Base-by-base conservation (phyloP, 345 rosid species). In the Isatis tinctoria region DNA sequence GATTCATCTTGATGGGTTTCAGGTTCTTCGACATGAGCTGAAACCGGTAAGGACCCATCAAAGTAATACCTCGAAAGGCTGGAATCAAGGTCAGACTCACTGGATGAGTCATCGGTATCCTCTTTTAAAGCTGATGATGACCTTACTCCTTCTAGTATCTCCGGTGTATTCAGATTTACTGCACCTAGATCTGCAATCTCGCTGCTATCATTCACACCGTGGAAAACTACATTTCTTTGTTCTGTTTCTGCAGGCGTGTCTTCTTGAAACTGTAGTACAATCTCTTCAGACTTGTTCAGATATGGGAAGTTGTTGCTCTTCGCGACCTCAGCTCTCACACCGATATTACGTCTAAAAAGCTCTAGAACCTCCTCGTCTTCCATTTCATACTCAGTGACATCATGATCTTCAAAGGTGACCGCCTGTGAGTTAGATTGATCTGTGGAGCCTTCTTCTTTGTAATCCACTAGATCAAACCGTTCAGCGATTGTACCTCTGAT, bases 41-140 rank as follows among this genome's bases (percentile, higher is more conserved):
- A 52, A 65, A 61, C 33, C 0, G 41, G 78, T 22, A 68, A 67
- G 13, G 78, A 78, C 5, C 77, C 70, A 2, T 78, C 80, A 47
- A 76, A 76, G 26, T 76, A 76, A 69, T 76, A 76, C 53, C 51
- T 70, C 4, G 71, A 70, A 28, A 64, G 70, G 32, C 36, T 70
- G 30, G 49, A 35, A 52, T 58, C 73, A 60, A 43, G 51, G 44
- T 74, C 74, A 12, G 60, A 76, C 67, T 48, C 39, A 51, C 65
- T 62, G 0, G 87, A 83, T 56, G 89, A 61, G 26, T 81, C 84
- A 4, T 45, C 86, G 0, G 40, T 53, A 18, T 54, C 81, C 9
- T 78, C 76, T 35, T 69, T 16, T 22, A 61, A 63, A 54, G 36
- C 68, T 43, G 77, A 56, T 67, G 65, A 64, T 57, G 72, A 52